A percentile compares a stretch with the other conserved stretches of the same genome.
phyloP scores from a whole-genome alignment of 2,329 filamentous ascomycete species.

The Harringtonia lauricola region DNA sequence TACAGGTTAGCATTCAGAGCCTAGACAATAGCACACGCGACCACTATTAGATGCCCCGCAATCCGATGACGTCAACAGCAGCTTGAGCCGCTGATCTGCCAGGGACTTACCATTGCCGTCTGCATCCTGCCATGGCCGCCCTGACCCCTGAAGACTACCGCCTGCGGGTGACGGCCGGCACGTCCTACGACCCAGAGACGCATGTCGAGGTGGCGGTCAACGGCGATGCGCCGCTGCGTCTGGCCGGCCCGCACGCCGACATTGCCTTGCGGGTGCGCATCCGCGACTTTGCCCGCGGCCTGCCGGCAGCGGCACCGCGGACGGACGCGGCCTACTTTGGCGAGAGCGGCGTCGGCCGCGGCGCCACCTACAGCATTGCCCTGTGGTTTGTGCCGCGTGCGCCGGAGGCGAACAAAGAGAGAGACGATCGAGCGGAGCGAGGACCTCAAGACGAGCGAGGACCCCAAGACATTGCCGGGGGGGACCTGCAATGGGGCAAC shows the following conservation, averaged over 20 bases:
- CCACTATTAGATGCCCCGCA: not conserved
- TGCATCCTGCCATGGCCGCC: slow-evolving; percentile 6
- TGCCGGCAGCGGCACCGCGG: slow-evolving; percentile 57
- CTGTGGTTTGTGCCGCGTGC: slow-evolving; percentile 67
- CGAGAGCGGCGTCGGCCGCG: slow-evolving; percentile 41
- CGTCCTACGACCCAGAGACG: slow-evolving; percentile 59
- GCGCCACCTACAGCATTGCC: slow-evolving; percentile 76
- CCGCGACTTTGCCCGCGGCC: slow-evolving; percentile 46
- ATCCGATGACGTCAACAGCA: not conserved
- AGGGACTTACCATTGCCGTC: no score
- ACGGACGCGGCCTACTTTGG: slow-evolving; percentile 73
- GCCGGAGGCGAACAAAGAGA: slow-evolving; percentile 8
- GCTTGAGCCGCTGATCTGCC: no score
- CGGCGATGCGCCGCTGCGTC: slow-evolving; percentile 44
- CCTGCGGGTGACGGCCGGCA: slow-evolving; percentile 71
- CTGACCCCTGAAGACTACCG: slow-evolving; percentile 60
- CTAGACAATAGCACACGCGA: no score
- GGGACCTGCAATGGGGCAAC: slow-evolving; percentile 83
- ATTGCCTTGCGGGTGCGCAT: slow-evolving; percentile 66
- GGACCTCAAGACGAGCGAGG: slow-evolving; percentile 4
- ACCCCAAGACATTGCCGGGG: slow-evolving; percentile 43
- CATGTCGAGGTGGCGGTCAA: slow-evolving; percentile 73
- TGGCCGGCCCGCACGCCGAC: slow-evolving; percentile 54
- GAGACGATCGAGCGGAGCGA: slow-evolving; percentile 8
- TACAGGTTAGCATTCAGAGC: no score